These are phyloP conservation scores for Gynostemma pentaphyllum DNA, from an alignment of 306 rosid genomes.

Conservation along the genomic window DNA sequence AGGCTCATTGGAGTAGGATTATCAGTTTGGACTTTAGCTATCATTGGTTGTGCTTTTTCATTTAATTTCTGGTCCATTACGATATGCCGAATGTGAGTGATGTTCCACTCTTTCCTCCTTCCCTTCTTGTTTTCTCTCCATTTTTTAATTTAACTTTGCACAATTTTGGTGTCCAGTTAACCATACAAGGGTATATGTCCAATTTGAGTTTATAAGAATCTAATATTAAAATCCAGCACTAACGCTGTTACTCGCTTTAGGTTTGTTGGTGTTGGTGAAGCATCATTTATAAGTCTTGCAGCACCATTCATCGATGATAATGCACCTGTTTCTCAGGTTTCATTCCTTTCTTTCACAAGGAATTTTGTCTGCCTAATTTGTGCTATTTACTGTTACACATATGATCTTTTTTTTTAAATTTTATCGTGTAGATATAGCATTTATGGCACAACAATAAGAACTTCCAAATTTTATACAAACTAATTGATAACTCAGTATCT, in stretches of 20 bases:
- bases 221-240: not conserved
- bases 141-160: not conserved
- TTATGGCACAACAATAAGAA: not conserved
- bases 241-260: slow-evolving; percentile 29
- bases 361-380: not conserved
- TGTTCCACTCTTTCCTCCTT: not conserved
- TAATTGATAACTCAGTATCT: not conserved
- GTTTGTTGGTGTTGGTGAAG: slow-evolving; percentile 98
- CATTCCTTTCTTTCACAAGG: slow-evolving; percentile 9
- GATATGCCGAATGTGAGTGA: slow-evolving; percentile 69
- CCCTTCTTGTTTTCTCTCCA: not conserved
- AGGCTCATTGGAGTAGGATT: slow-evolving; percentile 94
- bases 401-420: not conserved
- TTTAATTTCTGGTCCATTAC: slow-evolving; percentile 83
- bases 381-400: not conserved
- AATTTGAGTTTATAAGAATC: not conserved
- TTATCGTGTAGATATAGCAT: not conserved
- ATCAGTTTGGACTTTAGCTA: slow-evolving; percentile 83
- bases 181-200: not conserved
- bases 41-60: slow-evolving; percentile 75
- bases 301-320: slow-evolving; percentile 97
- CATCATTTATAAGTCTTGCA: slow-evolving; percentile 93
- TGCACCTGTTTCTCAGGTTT: slow-evolving; percentile 78
- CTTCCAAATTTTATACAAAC: slow-evolving; percentile 1
- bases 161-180: slow-evolving; percentile 11